phyloP scores from a whole-genome alignment of 2,329 filamentous ascomycete genomes.

The Biscogniauxia marginata region DNA sequence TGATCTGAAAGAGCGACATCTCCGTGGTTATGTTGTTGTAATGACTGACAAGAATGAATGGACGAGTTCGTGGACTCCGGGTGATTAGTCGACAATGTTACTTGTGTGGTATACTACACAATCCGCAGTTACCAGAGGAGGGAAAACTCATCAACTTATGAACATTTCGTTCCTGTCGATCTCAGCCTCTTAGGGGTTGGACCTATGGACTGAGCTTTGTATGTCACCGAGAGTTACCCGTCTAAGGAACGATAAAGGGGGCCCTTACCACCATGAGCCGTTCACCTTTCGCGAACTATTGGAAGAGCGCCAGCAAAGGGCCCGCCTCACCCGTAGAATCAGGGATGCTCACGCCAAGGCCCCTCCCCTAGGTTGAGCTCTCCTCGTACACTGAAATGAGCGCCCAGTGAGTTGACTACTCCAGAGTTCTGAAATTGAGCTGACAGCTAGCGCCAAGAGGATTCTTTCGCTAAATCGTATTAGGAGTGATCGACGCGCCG shows the following conservation, averaged over 20 bases:
- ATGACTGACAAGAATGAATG: not conserved
- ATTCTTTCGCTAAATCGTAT: not conserved
- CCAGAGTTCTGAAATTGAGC: not conserved
- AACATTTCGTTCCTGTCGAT: not conserved
- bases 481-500: conserved; percentile 2
- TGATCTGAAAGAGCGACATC: conserved; percentile 8
- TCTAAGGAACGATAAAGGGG: not conserved
- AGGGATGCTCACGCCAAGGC: not conserved
- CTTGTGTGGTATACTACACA: not conserved
- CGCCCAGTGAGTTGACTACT: not conserved
- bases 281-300: not conserved
- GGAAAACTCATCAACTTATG: not conserved
- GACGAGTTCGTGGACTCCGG: conserved; percentile 11
- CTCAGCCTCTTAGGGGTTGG: not conserved
- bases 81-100: not conserved
- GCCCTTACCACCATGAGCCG: not conserved
- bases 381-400: not conserved
- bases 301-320: not conserved
- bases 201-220: not conserved
- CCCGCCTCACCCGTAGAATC: not conserved
- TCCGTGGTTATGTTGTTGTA: not conserved
- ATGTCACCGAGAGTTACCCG: not conserved
- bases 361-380: not conserved
- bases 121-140: not conserved
- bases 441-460: conserved; percentile 1